These are phyloP conservation scores for Hypoxylon sp. DNA, from an alignment of 2,329 filamentous ascomycete genomes.

Conservation along the genomic window DNA sequence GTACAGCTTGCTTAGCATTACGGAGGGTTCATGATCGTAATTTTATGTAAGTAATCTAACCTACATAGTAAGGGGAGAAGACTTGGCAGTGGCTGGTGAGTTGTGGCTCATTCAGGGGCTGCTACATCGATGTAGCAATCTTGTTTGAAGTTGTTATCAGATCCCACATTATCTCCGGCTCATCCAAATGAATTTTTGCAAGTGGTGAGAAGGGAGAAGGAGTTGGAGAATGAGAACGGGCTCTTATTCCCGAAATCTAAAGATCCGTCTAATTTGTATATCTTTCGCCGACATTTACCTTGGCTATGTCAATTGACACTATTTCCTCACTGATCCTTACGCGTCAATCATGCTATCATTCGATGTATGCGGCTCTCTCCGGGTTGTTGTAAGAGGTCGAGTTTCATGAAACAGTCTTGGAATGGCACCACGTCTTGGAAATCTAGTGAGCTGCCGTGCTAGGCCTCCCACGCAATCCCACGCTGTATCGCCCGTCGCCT, in stretches of 20 bases:
- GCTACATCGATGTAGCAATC: background rate
- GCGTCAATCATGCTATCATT: background rate
- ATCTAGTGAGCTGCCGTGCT: slow-evolving; percentile 9
- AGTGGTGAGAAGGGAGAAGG: background rate
- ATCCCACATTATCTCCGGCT: background rate
- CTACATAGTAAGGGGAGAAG: background rate
- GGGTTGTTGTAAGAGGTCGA: slow-evolving; percentile 2
- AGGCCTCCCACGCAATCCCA: slow-evolving; percentile 11
- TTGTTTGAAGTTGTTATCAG: background rate
- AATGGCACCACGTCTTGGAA: background rate
- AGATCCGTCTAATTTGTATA: background rate
- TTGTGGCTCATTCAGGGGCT: background rate
- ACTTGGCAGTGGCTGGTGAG: background rate
- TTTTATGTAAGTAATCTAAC: background rate
- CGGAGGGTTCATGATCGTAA: background rate
- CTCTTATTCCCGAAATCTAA: background rate
- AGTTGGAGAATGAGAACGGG: background rate
- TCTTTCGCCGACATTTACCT: background rate
- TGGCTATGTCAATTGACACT: background rate
- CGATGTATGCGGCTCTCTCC: background rate
- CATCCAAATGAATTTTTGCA: background rate
- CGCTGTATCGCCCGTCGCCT: slow-evolving; percentile 26
- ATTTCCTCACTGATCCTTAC: background rate
- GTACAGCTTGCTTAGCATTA: background rate
- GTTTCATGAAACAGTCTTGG: slow-evolving; percentile 6